These are phyloP conservation scores for Prunus yedoensis DNA, from an alignment of 331 rosid genomes.

Conservation along the genomic window DNA sequence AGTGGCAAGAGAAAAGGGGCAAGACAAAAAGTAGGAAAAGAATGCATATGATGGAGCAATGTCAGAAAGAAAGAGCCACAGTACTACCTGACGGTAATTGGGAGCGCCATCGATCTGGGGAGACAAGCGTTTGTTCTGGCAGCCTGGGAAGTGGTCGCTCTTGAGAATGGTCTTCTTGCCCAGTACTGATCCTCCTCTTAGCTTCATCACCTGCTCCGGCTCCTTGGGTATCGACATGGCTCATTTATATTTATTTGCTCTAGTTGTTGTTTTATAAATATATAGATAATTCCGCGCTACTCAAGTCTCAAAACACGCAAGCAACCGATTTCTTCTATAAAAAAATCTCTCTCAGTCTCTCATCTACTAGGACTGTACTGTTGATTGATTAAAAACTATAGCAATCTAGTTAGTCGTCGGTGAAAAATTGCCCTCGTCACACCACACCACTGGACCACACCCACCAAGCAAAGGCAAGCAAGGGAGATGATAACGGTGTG, in stretches of 20 bases:
- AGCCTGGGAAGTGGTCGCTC: slow-evolving; percentile 96
- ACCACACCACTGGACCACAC: not conserved
- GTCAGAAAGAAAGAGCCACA: not conserved
- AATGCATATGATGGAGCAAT: not conserved
- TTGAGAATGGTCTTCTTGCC: slow-evolving; percentile 93
- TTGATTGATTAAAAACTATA: not conserved
- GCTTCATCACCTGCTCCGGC: slow-evolving; percentile 79
- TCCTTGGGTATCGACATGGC: slow-evolving; percentile 66
- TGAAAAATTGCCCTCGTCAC: not conserved
- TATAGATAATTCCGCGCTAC: not conserved
- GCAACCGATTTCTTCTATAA: not conserved
- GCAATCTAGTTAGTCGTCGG: not conserved
- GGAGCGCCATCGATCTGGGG: slow-evolving; percentile 97
- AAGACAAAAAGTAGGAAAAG: no score
- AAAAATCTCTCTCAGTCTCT: not conserved
- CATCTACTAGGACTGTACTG: not conserved
- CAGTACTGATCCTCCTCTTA: slow-evolving; percentile 73
- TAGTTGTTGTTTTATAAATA: no score
- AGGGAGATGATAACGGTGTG: no score
- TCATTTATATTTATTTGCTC: not conserved
- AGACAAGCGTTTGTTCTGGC: slow-evolving; percentile 83
- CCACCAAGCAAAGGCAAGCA: not conserved
- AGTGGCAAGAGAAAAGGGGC: no score
- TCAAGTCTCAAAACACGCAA: not conserved
- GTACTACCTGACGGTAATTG: slow-evolving; percentile 74